Base-by-base conservation (phyloP, 352 stramenopile species). In the Phytophthora syringae region DNA sequence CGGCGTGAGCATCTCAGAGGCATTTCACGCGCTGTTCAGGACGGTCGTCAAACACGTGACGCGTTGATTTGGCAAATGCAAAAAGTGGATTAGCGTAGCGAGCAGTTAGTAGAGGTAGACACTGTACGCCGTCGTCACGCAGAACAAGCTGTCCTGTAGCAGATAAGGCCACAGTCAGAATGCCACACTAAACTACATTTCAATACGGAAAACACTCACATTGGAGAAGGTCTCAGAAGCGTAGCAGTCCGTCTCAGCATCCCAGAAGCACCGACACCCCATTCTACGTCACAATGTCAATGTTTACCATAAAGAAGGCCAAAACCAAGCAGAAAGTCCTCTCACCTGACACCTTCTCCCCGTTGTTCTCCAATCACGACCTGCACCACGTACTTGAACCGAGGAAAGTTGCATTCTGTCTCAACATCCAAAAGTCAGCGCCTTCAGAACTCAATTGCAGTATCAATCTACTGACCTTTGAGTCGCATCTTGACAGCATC, bases 301-400 rank as follows among this genome's bases (percentile, higher is more conserved):
- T 18, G 4, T 43, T 15, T n/a, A n/a, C n/a, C n/a, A n/a, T n/a
- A n/a, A n/a, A n/a, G n/a, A n/a, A n/a, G n/a, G n/a, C n/a, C n/a
- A n/a, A n/a, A n/a, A 53, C n/a, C 2, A 28, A n/a, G 30, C 28
- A 18, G 18, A n/a, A 7, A 54, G 5, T 5, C 36, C 10, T 49
- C 64, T 2, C 28, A 91, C 82, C 84, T 75, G 22, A 97, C 88
- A 37, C 90, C 90, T 70, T 97, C 88, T 12, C 90, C 90, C 2
- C 89, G 80, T 49, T 97, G 89, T 55, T 97, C 90, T 16, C 90
- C 90, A 52, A 97, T 95, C 20, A 97, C 89, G 36, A 97, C 86
- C 44, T 97, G 89, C 15, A 97, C 90, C 25, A 97, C 79, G 66
- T 97, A 97, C 64, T 97, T 97, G 77, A 90, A 97, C 12, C 90